A percentile compares a stretch with the other conserved stretches of the same genome.
Evolutionary conservation across 768 basidiomycete species (phyloP).

Genomic region (Tephrocybe sp.): DNA sequence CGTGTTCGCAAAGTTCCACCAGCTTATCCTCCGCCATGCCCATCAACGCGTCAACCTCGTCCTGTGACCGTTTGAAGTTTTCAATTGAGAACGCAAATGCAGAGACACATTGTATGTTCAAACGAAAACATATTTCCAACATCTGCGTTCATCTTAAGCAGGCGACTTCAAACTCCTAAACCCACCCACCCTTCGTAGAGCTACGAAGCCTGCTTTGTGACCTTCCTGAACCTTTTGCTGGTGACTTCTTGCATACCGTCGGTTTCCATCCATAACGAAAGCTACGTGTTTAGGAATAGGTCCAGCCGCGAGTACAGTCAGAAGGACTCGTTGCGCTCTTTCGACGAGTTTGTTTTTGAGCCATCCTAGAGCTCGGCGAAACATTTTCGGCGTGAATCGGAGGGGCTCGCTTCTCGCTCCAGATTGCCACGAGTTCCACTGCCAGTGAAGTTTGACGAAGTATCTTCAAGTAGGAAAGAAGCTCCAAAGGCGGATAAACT

Average conservation of each 20-base stretch:
- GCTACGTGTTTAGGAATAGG: slow-evolving; percentile 90
- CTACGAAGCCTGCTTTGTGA: slow-evolving; percentile 81
- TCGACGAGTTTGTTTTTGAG: slow-evolving; percentile 13
- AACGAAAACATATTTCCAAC: slow-evolving; percentile 78
- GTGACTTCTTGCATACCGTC: slow-evolving; percentile 78
- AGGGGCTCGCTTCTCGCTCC: neutral
- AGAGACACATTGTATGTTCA: slow-evolving; percentile 82
- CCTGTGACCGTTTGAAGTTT: slow-evolving; percentile 86
- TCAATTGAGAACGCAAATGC: slow-evolving; percentile 99
- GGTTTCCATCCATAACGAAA: slow-evolving; percentile 97
- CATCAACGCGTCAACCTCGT: slow-evolving; percentile 91
- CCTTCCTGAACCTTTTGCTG: slow-evolving; percentile 72
- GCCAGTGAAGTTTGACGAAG: too few relatives aligned
- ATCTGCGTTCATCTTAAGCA: slow-evolving; percentile 46
- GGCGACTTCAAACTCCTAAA: neutral
- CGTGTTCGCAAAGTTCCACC: slow-evolving; percentile 74
- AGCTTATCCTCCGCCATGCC: slow-evolving; percentile 74
- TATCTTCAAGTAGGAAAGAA: too few relatives aligned
- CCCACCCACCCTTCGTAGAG: slow-evolving; percentile 71
- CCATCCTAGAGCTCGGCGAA: slow-evolving; percentile 18
- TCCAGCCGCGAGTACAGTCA: slow-evolving; percentile 65
- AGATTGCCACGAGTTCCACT: too few relatives aligned
- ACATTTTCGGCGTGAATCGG: slow-evolving; percentile 2
- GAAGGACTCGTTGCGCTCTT: slow-evolving; percentile 10
- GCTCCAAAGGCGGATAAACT: too few relatives aligned